These are phyloP conservation scores for Metschnikowia dekortorum DNA, from an alignment of 805 yeast species.

Conservation along the genomic window DNA sequence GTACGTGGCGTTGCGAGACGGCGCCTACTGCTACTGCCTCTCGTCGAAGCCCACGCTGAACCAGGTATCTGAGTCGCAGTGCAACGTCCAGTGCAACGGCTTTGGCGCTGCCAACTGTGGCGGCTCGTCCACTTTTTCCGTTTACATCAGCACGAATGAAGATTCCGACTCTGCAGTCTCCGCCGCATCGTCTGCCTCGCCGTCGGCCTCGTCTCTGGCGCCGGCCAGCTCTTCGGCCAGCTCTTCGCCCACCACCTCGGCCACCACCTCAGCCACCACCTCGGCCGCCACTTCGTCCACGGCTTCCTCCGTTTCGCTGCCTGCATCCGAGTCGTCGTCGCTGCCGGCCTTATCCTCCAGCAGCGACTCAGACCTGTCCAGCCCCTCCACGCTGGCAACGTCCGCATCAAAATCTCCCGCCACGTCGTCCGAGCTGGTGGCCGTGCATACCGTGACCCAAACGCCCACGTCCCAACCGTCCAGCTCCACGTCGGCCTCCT, in stretches of 20 bases:
- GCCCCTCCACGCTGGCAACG: neutral
- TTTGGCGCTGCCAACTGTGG: conserved; percentile 35
- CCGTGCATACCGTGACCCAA: conserved; percentile 9
- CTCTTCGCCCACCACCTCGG: neutral
- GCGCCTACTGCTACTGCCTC: conserved; percentile 39
- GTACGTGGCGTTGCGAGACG: conserved; percentile 35
- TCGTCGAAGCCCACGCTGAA: conserved; percentile 22
- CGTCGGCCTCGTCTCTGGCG: neutral
- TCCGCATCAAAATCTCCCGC: neutral
- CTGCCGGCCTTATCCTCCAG: neutral
- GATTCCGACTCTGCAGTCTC: conserved; percentile 19
- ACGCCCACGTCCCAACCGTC: conserved; percentile 10
- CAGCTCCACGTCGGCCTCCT: neutral
- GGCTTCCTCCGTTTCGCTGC: neutral
- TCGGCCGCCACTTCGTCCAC: neutral
- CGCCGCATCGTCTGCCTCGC: neutral
- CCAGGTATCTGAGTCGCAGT: conserved; percentile 15
- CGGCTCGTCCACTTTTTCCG: conserved; percentile 29
- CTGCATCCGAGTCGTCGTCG: neutral
- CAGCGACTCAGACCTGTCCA: neutral
- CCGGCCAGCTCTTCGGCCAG: too few relatives aligned
- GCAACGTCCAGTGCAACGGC: conserved; percentile 33
- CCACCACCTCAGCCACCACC: neutral
- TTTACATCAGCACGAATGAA: conserved; percentile 15
- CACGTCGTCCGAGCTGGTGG: neutral